These are phyloP conservation scores for Pseudogymnoascus sp. DNA, from an alignment of 2,329 filamentous ascomycete species.

Conservation along the genomic window DNA sequence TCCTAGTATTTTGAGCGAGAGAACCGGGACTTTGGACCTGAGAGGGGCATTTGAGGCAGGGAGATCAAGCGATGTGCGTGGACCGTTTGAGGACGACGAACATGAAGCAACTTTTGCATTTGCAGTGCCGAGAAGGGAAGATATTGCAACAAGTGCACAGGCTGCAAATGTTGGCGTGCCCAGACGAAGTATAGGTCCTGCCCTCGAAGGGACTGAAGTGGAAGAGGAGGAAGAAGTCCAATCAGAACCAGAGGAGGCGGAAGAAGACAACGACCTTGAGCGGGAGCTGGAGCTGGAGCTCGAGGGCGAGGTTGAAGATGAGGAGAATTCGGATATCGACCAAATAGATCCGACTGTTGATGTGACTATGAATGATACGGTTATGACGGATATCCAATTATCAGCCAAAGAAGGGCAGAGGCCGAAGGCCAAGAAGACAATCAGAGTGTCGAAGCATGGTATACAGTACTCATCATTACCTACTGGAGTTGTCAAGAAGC, in stretches of 20 bases:
- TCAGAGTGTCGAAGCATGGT: conserved; percentile 60
- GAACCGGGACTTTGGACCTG: conserved; percentile 17
- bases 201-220: conserved; percentile 11
- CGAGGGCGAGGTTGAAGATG: conserved; percentile 23
- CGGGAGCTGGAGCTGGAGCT: conserved; percentile 20
- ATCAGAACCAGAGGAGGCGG: conserved; percentile 14
- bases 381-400: conserved; percentile 8
- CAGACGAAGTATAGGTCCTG: neutral
- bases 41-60: conserved; percentile 18
- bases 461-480: conserved; percentile 71
- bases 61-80: conserved; percentile 25
- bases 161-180: neutral
- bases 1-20: conserved; percentile 1
- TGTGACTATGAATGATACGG: conserved; percentile 18
- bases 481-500: conserved; percentile 62
- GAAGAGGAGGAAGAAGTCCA: conserved; percentile 14
- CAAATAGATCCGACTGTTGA: conserved; percentile 8
- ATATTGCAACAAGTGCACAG: neutral
- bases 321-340: conserved; percentile 17
- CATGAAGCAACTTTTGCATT: conserved; percentile 28
- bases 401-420: conserved; percentile 13
- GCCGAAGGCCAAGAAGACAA: conserved; percentile 40
- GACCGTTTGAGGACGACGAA: conserved; percentile 23
- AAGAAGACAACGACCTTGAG: conserved; percentile 22
- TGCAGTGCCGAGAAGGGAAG: conserved; percentile 25